These are phyloP conservation scores for Stenocarpella maydis DNA, from an alignment of 2,329 filamentous ascomycete genomes.

Conservation along the genomic window DNA sequence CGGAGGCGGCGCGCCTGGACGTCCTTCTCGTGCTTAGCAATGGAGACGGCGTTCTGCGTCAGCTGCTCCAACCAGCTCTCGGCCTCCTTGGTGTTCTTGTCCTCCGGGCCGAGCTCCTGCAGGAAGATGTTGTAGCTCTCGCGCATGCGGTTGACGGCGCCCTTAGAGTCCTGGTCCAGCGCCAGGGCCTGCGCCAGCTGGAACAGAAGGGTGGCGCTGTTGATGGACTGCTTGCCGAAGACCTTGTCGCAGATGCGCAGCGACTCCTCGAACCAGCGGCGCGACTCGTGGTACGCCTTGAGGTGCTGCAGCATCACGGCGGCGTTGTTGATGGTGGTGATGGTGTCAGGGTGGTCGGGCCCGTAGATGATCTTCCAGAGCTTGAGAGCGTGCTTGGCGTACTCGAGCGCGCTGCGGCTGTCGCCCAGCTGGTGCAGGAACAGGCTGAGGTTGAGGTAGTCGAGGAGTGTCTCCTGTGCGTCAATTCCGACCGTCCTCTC, in stretches of 20 bases:
- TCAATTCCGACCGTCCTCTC: constrained; percentile 95
- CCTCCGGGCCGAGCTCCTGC: constrained; percentile 82
- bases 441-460: constrained; percentile 93
- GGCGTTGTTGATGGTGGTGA: constrained; percentile 98
- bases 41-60: constrained; percentile 92
- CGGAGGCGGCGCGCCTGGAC: constrained; percentile 78
- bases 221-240: constrained; percentile 88
- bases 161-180: constrained; percentile 94
- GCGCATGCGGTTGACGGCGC: constrained; percentile 90
- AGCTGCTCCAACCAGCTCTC: constrained; percentile 96
- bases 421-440: constrained; percentile 94
- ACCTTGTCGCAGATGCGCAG: constrained; percentile 88
- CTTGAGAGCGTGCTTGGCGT: constrained; percentile 90
- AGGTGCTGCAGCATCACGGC: constrained; percentile 98
- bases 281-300: constrained; percentile 93
- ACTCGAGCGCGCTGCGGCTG: constrained; percentile 85
- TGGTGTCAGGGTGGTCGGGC: constrained; percentile 91
- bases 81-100: constrained; percentile 98
- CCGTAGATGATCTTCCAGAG: constrained; percentile 98
- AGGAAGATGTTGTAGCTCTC: constrained; percentile 98
- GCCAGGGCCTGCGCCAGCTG: constrained; percentile 95
- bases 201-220: constrained; percentile 94
- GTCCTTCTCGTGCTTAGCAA: constrained; percentile 93
- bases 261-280: constrained; percentile 95
- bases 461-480: constrained; percentile 90